Percentiles rank a stretch among this genome's conserved stretches.
Evolutionary conservation across 192 early-diverging fungal species (phyloP).

Genomic region (Coemansia sp.): DNA sequence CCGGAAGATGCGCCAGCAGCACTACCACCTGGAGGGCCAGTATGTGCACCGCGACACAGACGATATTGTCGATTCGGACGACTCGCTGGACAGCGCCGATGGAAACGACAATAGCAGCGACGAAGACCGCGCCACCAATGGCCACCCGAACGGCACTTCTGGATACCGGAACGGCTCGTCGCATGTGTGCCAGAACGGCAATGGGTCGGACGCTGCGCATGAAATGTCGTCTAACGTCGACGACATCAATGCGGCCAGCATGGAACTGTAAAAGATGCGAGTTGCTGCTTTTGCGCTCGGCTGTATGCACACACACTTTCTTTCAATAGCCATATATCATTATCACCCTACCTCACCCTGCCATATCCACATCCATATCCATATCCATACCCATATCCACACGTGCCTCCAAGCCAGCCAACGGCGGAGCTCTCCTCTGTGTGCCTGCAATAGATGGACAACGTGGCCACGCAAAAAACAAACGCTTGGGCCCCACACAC

Average conservation of each 20-base stretch:
- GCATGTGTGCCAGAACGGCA: slow-evolving; percentile 6
- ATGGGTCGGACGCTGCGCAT: not conserved
- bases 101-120: slow-evolving; percentile 13
- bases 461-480: too few species aligned
- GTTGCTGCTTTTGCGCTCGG: too few species aligned
- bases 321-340: too few species aligned
- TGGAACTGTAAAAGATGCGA: slow-evolving; percentile 15
- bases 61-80: slow-evolving; percentile 56
- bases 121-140: not conserved
- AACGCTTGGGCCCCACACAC: too few species aligned
- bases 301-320: too few species aligned
- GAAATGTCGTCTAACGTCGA: slow-evolving; percentile 10
- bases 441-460: too few species aligned
- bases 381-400: too few species aligned
- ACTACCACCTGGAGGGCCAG: slow-evolving; percentile 69
- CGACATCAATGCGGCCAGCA: slow-evolving; percentile 17
- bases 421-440: too few species aligned
- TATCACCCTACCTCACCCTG: too few species aligned
- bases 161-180: slow-evolving; percentile 12
- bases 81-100: slow-evolving; percentile 48
- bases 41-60: slow-evolving; percentile 40
- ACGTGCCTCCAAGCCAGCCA: too few species aligned
- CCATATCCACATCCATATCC: too few species aligned
- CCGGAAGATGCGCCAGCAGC: slow-evolving; percentile 68
- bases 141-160: not conserved